These are phyloP conservation scores for Calocera viscosa DNA, from an alignment of 768 basidiomycete genomes.

Conservation along the genomic window DNA sequence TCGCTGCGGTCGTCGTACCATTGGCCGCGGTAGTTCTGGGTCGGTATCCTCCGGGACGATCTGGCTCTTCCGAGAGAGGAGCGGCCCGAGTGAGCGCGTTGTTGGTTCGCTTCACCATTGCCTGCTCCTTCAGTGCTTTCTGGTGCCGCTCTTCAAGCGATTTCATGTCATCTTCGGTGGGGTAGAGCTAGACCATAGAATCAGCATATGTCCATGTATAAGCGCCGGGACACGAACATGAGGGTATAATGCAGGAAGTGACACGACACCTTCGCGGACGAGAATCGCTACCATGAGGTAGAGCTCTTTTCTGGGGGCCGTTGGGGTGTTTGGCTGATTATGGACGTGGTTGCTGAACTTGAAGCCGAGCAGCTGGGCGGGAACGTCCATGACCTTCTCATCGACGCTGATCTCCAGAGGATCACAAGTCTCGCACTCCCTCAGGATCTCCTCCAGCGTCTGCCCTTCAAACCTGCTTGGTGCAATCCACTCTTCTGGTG, in stretches of 20 bases:
- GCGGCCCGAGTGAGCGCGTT: conserved; percentile 79
- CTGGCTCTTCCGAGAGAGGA: conserved; percentile 41
- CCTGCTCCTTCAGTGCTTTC: conserved; percentile 45
- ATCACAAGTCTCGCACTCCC: conserved; percentile 18
- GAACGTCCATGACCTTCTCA: conserved; percentile 18
- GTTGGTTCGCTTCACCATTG: conserved; percentile 40
- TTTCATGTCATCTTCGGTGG: conserved; percentile 66
- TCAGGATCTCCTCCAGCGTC: conserved; percentile 3
- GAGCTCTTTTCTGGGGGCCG: conserved; percentile 37
- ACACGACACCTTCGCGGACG: conserved; percentile 79
- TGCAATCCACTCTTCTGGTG: background rate
- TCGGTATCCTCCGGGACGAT: conserved; percentile 29
- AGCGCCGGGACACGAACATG: conserved; percentile 46
- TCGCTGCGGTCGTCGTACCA: conserved; percentile 18
- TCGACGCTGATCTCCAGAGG: conserved; percentile 21
- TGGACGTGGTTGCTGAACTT: conserved; percentile 55
- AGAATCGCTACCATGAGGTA: conserved; percentile 75
- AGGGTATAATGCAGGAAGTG: conserved; percentile 79
- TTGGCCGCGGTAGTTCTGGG: conserved; percentile 15
- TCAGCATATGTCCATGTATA: background rate
- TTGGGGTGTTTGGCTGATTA: conserved; percentile 65
- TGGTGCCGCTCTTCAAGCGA: conserved; percentile 52
- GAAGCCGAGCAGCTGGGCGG: conserved; percentile 90
- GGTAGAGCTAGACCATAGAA: conserved; percentile 43
- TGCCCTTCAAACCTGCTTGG: background rate